Base-by-base conservation (phyloP, 257 asterid species). In the Euphrasia confusa region DNA sequence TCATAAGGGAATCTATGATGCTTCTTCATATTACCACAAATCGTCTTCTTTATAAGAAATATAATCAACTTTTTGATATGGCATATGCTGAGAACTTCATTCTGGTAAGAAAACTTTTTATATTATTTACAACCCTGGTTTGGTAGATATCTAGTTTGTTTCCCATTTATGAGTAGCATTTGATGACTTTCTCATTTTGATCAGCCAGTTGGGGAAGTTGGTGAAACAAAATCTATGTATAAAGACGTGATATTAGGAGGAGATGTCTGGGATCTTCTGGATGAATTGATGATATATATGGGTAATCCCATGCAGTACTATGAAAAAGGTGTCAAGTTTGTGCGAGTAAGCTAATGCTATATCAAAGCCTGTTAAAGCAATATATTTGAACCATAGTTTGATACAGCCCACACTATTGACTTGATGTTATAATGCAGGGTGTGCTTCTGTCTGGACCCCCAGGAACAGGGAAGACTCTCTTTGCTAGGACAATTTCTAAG, bases 381-480 rank as follows among this genome's bases (percentile, higher is more conserved):
- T 56, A 56, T 35, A 24, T 47, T 42, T 47, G 58, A 63, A 66
- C 37, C 73, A 64, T 64, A 24, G 54, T 37, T 50, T 70, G 67
- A 39, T 48, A 56, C 54, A 62, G 18, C 66, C 39, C 9, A 37
- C 30, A 18, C 68, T 55, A 65, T 49, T 64, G 37, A 15, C 58
- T 18, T 13, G 54, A 39, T 71, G 48, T 71, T 66, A 45, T 58
- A 32, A 18, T 75, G 63, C 81, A 93, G 99, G 99, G 99, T 60
- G 96, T 93, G 58, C 99, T 93, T 80, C 84, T 93, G 42, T 83
- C 96, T 66, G 99, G 99, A 54, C 99, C 99, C 44, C 99, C 99
- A 48, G 99, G 99, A 74, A 93, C 99, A 37, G 99, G 99, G 53
- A 93, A 92, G 80, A 93, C 99, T 60, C 95, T 89, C 40, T 89